Conservation (phyloP, 2,329 filamentous ascomycete species). For the Trichoderma afroharzianum region DNA sequence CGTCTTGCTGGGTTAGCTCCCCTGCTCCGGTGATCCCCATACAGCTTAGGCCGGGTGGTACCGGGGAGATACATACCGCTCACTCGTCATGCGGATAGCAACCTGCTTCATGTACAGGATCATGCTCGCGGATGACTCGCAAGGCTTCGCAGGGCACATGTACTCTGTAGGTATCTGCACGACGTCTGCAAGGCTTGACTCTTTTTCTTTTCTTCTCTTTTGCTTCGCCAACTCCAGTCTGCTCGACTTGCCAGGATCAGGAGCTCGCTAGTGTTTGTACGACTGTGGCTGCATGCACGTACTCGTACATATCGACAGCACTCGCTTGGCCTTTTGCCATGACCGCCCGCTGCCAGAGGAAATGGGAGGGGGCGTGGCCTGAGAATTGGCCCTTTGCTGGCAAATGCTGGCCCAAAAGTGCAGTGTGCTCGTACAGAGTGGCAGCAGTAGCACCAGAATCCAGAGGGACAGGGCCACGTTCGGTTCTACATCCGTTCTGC, state of each 20-base stretch:
- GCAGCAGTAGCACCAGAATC: neutral
- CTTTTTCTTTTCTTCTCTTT: neutral
- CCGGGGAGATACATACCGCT: neutral
- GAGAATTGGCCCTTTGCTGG: neutral
- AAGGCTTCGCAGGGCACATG: neutral
- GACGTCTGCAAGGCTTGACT: neutral
- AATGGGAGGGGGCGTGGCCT: conserved; percentile 12
- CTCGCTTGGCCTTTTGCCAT: conserved; percentile 11
- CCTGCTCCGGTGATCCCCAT: conserved; percentile 7
- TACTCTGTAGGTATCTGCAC: neutral
- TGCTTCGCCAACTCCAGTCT: neutral
- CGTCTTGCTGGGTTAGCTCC: conserved; percentile 6
- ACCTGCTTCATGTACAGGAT: neutral
- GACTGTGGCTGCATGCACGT: conserved; percentile 11
- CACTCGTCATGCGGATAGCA: neutral
- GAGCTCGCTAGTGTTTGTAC: conserved; percentile 1
- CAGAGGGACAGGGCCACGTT: conserved; percentile 17
- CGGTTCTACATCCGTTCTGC: conserved; percentile 18
- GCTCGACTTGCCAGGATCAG: neutral
- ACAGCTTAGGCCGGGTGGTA: neutral
- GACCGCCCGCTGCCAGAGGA: conserved; percentile 11
- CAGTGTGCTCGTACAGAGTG: neutral
- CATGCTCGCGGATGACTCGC: neutral
- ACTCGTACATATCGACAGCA: conserved; percentile 9
- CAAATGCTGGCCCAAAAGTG: neutral